These are phyloP conservation scores for Thelonectria olida DNA, from an alignment of 2,329 filamentous ascomycete species.

Conservation along the genomic window DNA sequence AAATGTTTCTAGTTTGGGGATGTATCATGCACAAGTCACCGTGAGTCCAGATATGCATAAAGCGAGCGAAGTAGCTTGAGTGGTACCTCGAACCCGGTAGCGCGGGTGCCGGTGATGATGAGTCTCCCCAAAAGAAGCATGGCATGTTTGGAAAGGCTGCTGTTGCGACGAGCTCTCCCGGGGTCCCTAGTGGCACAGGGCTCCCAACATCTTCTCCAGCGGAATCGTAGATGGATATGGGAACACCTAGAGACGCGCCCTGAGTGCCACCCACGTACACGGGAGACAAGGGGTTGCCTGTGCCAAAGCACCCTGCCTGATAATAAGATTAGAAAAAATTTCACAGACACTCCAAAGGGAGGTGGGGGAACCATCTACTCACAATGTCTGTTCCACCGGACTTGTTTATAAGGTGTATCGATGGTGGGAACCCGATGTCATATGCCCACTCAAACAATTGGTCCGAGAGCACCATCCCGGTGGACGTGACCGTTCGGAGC, in stretches of 20 bases:
- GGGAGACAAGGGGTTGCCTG: not conserved
- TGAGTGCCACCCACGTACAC: not conserved
- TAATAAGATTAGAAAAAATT: too few relatives aligned
- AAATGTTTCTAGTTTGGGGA: not conserved
- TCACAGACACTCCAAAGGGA: too few relatives aligned
- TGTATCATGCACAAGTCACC: not conserved
- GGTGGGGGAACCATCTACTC: too few relatives aligned
- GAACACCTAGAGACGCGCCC: not conserved
- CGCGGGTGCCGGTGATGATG: too few relatives aligned
- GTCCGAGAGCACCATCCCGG: conserved; percentile 1
- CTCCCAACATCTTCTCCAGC: not conserved
- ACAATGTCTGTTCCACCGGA: conserved; percentile 7
- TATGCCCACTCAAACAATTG: conserved; percentile 3
- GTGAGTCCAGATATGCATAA: not conserved
- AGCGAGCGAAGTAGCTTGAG: not conserved
- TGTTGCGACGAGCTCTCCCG: not conserved
- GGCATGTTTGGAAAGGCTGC: not conserved
- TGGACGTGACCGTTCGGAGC: not conserved
- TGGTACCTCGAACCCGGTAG: not conserved
- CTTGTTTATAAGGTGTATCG: not conserved
- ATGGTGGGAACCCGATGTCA: not conserved
- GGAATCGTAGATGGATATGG: not conserved
- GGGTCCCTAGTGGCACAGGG: not conserved
- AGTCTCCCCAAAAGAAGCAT: not conserved
- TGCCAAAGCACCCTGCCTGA: conserved; percentile 1